phyloP scores from a whole-genome alignment of 176 grass and related monocot genomes.

The Triticum urartu region DNA sequence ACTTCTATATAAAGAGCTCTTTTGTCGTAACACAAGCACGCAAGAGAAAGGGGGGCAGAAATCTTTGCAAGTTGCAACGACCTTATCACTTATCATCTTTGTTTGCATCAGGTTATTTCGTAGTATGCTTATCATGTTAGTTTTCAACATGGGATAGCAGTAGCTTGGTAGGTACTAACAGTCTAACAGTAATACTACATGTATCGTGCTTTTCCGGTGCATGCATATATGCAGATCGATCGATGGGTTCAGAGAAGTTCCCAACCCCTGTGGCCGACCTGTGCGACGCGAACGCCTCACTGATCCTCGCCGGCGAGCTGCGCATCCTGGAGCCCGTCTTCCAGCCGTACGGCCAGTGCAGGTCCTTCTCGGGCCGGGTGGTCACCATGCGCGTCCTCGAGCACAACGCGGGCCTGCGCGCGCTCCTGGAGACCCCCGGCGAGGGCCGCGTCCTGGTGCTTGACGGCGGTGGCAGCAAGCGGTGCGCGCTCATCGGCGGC shows the following conservation, averaged over 20 bases:
- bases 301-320: not conserved
- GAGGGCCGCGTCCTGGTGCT: not conserved
- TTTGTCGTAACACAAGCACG: no score
- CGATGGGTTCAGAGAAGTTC: not conserved
- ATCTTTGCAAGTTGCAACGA: no score
- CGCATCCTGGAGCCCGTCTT: slow-evolving; percentile 1
- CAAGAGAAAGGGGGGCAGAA: no score
- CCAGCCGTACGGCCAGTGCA: not conserved
- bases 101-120: no score
- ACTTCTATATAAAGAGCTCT: no score
- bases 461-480: not conserved
- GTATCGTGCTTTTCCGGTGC: no score
- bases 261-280: not conserved
- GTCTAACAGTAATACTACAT: not conserved
- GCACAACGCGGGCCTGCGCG: not conserved
- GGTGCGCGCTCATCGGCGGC: not conserved
- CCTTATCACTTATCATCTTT: no score
- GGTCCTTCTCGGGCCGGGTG: not conserved
- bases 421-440: not conserved
- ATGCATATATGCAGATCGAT: not conserved
- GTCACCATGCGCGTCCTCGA: slow-evolving; percentile 5
- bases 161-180: no score
- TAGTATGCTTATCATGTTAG: no score
- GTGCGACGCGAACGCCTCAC: not conserved
- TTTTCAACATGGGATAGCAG: no score